Evolutionary conservation across 2,329 filamentous ascomycete genomes (phyloP).

Genomic region (Sphaerostilbella broomeana): DNA sequence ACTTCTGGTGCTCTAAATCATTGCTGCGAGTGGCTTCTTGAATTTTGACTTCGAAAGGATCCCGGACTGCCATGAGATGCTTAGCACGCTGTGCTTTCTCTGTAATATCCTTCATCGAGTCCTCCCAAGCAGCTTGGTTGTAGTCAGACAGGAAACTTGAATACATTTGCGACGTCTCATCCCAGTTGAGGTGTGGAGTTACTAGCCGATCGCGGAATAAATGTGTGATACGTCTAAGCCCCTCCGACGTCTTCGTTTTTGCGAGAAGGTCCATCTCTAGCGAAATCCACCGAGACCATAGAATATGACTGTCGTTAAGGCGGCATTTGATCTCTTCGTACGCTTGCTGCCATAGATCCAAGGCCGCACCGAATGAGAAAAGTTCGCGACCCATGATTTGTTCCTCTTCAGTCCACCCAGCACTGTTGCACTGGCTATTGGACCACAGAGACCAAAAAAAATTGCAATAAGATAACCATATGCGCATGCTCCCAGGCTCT

Average conservation of each 20-base stretch:
- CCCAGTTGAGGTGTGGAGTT: slow-evolving; percentile 69
- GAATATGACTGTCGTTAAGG: slow-evolving; percentile 66
- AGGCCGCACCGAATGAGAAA: slow-evolving; percentile 60
- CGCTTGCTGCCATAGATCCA: slow-evolving; percentile 65
- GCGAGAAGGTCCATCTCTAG: slow-evolving; percentile 63
- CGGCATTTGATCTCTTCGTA: slow-evolving; percentile 67
- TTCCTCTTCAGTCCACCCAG: slow-evolving; percentile 59
- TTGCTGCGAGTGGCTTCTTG: slow-evolving; percentile 49
- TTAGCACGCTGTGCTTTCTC: slow-evolving; percentile 58
- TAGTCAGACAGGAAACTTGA: slow-evolving; percentile 69
- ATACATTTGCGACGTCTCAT: slow-evolving; percentile 66
- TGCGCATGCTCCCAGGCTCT: slow-evolving; percentile 64
- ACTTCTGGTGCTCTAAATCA: slow-evolving; percentile 49
- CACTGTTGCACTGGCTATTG: slow-evolving; percentile 50
- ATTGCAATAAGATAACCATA: slow-evolving; percentile 74
- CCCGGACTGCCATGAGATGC: slow-evolving; percentile 54
- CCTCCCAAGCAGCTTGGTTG: slow-evolving; percentile 64
- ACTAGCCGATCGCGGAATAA: slow-evolving; percentile 65
- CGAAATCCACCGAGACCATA: slow-evolving; percentile 75
- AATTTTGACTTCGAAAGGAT: slow-evolving; percentile 61
- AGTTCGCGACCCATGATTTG: slow-evolving; percentile 61
- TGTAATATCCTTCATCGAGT: slow-evolving; percentile 63
- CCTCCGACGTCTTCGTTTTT: slow-evolving; percentile 45
- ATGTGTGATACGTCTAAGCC: slow-evolving; percentile 58
- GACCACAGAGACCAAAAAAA: slow-evolving; percentile 68